These are phyloP conservation scores for Cucurbita moschata DNA, from an alignment of 306 rosid genomes.

Conservation along the genomic window DNA sequence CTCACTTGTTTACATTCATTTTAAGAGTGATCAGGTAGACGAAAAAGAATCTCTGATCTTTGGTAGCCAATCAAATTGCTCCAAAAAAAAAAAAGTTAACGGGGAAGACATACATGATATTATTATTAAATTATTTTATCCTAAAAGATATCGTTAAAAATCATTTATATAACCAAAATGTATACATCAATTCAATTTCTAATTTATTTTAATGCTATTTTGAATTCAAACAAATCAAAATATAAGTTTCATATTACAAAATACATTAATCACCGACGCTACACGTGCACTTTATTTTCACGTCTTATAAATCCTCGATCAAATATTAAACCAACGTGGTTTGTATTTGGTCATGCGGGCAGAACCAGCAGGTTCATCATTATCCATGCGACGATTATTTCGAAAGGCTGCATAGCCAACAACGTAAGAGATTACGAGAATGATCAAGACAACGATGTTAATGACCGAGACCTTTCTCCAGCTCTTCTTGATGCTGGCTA, in stretches of 20 bases:
- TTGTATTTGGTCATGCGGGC: conserved; percentile 74
- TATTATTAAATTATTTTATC: too few species aligned
- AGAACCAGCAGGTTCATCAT: conserved; percentile 58
- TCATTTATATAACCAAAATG: too few species aligned
- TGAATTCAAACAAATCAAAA: neutral
- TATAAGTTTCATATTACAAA: neutral
- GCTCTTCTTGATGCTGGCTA: conserved; percentile 73
- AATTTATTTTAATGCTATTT: too few species aligned
- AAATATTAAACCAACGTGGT: conserved; percentile 49
- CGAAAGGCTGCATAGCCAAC: conserved; percentile 68
- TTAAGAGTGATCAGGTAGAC: too few species aligned
- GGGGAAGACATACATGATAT: too few species aligned
- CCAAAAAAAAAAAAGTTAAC: too few species aligned
- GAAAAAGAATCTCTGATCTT: too few species aligned
- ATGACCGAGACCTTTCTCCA: conserved; percentile 89
- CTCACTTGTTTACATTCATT: too few species aligned
- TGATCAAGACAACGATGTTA: conserved; percentile 57
- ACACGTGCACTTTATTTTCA: neutral
- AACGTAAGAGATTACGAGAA: conserved; percentile 56
- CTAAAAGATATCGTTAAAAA: too few species aligned
- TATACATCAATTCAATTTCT: too few species aligned
- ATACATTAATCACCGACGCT: neutral
- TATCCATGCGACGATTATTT: conserved; percentile 59
- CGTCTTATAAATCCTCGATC: neutral
- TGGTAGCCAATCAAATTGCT: too few species aligned